Percentiles rank a stretch among this genome's conserved stretches.
phyloP scores from a whole-genome alignment of 495 filamentous ascomycete genomes.

The Staphylotrichum tortipilum region DNA sequence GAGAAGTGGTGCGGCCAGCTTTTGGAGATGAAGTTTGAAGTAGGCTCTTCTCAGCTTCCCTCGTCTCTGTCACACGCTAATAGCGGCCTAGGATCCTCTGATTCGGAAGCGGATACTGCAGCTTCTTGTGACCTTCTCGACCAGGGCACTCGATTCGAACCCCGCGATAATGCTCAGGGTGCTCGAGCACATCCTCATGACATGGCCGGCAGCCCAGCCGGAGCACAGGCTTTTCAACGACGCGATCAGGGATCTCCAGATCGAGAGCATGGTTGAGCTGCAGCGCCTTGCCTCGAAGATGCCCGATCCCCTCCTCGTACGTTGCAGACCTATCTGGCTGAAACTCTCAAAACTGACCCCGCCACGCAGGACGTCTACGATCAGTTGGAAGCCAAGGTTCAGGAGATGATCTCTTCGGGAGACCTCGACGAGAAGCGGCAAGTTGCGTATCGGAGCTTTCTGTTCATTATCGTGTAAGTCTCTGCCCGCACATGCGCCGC shows the following conservation, averaged over 20 bases:
- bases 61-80: neutral
- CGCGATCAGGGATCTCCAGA: slow-evolving; percentile 82
- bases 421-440: slow-evolving; percentile 65
- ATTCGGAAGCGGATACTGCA: slow-evolving; percentile 78
- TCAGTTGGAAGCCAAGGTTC: slow-evolving; percentile 71
- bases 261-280: slow-evolving; percentile 71
- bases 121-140: slow-evolving; percentile 76
- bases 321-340: slow-evolving; percentile 4
- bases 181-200: slow-evolving; percentile 81
- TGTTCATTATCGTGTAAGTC: slow-evolving; percentile 82
- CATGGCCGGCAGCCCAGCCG: slow-evolving; percentile 59
- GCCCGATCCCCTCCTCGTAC: slow-evolving; percentile 72
- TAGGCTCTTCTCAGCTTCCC: slow-evolving; percentile 19
- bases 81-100: slow-evolving; percentile 58
- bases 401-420: slow-evolving; percentile 65
- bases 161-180: slow-evolving; percentile 75
- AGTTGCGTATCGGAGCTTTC: slow-evolving; percentile 59
- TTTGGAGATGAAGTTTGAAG: slow-evolving; percentile 67
- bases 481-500: neutral
- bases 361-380: slow-evolving; percentile 62
- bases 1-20: slow-evolving; percentile 74
- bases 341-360: slow-evolving; percentile 6
- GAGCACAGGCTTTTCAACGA: slow-evolving; percentile 69
- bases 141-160: slow-evolving; percentile 68
- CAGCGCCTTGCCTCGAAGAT: slow-evolving; percentile 84